Evolutionary conservation across 768 basidiomycete genomes (phyloP), one percentile per base, ranked within the genome.

Genomic region (Clavaria fumosa): DNA sequence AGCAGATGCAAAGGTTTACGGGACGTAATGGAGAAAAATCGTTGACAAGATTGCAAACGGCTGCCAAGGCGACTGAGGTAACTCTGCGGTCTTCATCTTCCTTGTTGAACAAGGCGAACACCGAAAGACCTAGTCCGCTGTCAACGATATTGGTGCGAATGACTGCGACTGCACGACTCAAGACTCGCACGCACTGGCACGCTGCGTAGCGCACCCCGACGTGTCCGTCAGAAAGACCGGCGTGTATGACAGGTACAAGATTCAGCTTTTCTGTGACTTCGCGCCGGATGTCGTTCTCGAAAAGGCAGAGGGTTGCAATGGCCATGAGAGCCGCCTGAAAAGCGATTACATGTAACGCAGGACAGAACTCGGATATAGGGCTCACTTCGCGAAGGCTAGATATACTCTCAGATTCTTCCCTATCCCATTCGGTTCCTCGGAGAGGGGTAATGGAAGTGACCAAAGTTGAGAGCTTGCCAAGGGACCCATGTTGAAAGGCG

Each of bases 121-220:
- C 64, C 6, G 70, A 66, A 52, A 77, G 60, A 0, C 84, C 88
- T 3, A 91, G 59, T 1, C 80, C 83, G 22, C 70, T 74, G 48
- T 96, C 90, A 3, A 86, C 72, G 12, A 96, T 67, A 41, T 75
- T 85, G 23, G 90, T 95, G 21, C 86, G 63, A 21, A 91, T 61
- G 7, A 89, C 78, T 0, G 75, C 69, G 2, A 91, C 76, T 5
- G 76, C 77, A 17, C 93, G 69, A 27, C 75, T 75, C 26, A 97
- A 62, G 0, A 82, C 80, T 11, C 90, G 64, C 1, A 86, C 67
- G 45, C 80, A 81, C 47, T 93, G 90, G 48, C 85, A 89, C 0
- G 84, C 82, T 0, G 84, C 85, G 31, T 82, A 84, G 4, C 89
- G 72, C 3, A 91, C 78, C 1, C 82, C 84, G 11, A 75, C 62